Percentiles rank a stretch among this genome's conserved stretches.
Conservation (phyloP, 495 filamentous ascomycete genomes). For the Entonaema liquescens region DNA sequence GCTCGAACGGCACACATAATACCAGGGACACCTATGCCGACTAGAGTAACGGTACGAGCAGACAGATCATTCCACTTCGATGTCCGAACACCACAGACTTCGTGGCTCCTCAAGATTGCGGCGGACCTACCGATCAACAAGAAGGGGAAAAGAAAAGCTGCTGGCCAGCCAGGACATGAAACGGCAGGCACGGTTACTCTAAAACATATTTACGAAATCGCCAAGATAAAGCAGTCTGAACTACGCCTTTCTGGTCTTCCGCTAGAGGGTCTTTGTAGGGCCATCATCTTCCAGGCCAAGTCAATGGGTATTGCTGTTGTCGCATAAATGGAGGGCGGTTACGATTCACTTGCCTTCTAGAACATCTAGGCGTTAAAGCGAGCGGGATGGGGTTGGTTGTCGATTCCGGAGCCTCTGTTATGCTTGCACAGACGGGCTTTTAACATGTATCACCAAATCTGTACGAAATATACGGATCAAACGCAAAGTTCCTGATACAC, state of each 20-base stretch:
- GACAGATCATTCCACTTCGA: conserved; percentile 95
- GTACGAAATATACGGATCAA: conserved; percentile 25
- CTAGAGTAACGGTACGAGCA: conserved; percentile 87
- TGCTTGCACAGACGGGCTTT: conserved; percentile 19
- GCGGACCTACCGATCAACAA: conserved; percentile 75
- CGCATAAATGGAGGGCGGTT: conserved; percentile 55
- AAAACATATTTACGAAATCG: conserved; percentile 98
- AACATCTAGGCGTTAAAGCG: conserved; percentile 19
- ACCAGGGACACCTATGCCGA: conserved; percentile 85
- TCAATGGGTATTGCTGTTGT: conserved; percentile 86
- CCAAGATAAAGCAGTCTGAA: conserved; percentile 92
- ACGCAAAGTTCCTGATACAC: neutral
- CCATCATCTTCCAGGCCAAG: conserved; percentile 86
- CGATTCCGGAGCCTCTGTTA: conserved; percentile 14
- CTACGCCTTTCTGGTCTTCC: conserved; percentile 79
- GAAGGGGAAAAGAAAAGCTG: conserved; percentile 81
- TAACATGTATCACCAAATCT: conserved; percentile 27
- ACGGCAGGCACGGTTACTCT: conserved; percentile 82
- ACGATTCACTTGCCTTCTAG: conserved; percentile 1
- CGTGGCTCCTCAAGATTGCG: conserved; percentile 85
- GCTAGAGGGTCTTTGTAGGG: conserved; percentile 82
- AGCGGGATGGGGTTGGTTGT: conserved; percentile 16
- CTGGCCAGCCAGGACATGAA: conserved; percentile 80
- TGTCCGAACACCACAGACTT: conserved; percentile 89
- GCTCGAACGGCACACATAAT: conserved; percentile 88